Percentiles rank a stretch among this genome's conserved stretches.
These are phyloP conservation scores for Neostapfia colusana DNA, from an alignment of 176 grass and related monocot genomes.

Conservation along the genomic window DNA sequence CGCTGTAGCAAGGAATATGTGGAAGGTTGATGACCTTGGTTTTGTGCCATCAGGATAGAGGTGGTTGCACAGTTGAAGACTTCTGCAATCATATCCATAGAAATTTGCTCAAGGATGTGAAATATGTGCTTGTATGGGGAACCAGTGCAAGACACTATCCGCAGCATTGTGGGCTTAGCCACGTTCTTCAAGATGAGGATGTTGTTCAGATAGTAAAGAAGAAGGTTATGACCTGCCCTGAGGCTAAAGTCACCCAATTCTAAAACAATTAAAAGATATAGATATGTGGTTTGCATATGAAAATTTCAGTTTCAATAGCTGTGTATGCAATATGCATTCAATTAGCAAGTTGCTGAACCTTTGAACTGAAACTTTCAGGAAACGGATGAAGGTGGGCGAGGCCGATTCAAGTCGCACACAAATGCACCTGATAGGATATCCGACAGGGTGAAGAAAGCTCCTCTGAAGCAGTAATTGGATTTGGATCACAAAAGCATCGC, in stretches of 20 bases:
- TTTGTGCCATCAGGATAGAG: slow-evolving; percentile 75
- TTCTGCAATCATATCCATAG: slow-evolving; percentile 98
- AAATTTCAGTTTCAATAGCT: neutral
- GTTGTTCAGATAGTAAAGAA: slow-evolving; percentile 99
- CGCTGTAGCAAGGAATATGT: neutral
- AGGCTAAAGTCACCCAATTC: neutral
- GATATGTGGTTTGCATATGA: neutral
- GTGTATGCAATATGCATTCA: neutral
- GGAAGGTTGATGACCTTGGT: neutral
- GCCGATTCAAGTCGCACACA: slow-evolving; percentile 91
- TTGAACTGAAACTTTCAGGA: slow-evolving; percentile 53
- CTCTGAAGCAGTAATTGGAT: slow-evolving; percentile 63
- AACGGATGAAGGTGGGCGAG: slow-evolving; percentile 70
- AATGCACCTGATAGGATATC: slow-evolving; percentile 71
- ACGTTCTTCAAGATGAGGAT: slow-evolving; percentile 86
- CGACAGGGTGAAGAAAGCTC: slow-evolving; percentile 94
- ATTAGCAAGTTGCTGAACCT: slow-evolving; percentile 31
- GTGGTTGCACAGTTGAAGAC: slow-evolving; percentile 91
- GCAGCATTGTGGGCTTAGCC: slow-evolving; percentile 81
- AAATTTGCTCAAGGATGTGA: slow-evolving; percentile 85
- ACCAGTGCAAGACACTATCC: slow-evolving; percentile 77
- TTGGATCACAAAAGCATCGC: neutral
- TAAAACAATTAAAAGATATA: neutral
- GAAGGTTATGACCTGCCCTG: slow-evolving; percentile 57
- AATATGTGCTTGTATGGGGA: slow-evolving; percentile 98